These are phyloP conservation scores for Gorgonomyces haynaldii DNA, from an alignment of 192 early-diverging fungal genomes.

Conservation along the genomic window DNA sequence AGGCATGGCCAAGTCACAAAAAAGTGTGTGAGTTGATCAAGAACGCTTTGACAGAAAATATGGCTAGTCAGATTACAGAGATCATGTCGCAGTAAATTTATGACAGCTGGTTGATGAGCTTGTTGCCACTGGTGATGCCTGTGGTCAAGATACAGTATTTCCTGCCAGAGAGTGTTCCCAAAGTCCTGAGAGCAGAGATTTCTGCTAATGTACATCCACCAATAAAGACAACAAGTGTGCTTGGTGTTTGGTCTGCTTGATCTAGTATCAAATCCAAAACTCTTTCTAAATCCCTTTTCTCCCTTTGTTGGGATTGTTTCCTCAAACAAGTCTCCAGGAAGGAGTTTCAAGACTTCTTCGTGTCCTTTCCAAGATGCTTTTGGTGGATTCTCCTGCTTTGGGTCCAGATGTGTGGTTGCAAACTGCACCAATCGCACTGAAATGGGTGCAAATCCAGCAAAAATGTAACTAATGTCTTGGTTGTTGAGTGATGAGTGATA, in stretches of 20 bases:
- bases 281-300: constrained; percentile 7
- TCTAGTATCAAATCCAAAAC: constrained; percentile 16
- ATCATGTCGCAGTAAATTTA: too few relatives aligned
- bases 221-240: constrained; percentile 84
- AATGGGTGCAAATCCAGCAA: constrained; percentile 89
- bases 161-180: constrained; percentile 26
- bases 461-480: constrained; percentile 83
- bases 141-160: constrained; percentile 84
- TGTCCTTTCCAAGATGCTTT: constrained; percentile 56
- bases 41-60: too few relatives aligned
- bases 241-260: constrained; percentile 41
- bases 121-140: constrained; percentile 75
- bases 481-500: constrained; percentile 77
- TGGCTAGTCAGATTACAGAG: too few relatives aligned
- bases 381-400: constrained; percentile 12
- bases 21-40: constrained; percentile 16
- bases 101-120: constrained; percentile 54
- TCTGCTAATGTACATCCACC: constrained; percentile 94
- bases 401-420: constrained; percentile 41
- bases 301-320: constrained; percentile 24
- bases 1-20: constrained; percentile 25
- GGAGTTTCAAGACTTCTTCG: constrained; percentile 68
- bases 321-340: constrained; percentile 78
- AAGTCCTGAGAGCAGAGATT: constrained; percentile 78
- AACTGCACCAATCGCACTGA: constrained; percentile 81